Conservation (phyloP, 2,329 filamentous ascomycete genomes). For the Neoascochyta sp. region DNA sequence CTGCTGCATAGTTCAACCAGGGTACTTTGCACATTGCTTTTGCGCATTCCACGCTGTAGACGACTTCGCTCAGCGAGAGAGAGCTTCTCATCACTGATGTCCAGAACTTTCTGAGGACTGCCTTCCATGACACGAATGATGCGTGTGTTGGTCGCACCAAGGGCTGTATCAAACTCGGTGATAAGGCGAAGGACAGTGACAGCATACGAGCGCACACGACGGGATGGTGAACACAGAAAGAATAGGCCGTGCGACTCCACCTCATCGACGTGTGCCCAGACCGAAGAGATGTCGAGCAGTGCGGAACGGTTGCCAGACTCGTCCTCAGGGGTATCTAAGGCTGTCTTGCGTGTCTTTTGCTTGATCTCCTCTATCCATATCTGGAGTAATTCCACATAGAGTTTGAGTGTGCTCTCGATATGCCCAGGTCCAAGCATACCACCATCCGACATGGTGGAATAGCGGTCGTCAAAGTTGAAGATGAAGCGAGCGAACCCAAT, state of each 20-base stretch:
- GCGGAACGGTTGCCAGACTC: slow-evolving; percentile 68
- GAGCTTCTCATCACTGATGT: slow-evolving; percentile 86
- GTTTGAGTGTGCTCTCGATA: slow-evolving; percentile 85
- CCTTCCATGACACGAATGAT: slow-evolving; percentile 91
- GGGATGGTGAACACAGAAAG: slow-evolving; percentile 93
- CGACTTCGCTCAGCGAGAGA: slow-evolving; percentile 90
- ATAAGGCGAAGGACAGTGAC: slow-evolving; percentile 90
- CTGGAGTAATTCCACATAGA: slow-evolving; percentile 89
- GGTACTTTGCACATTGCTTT: slow-evolving; percentile 77
- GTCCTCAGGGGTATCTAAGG: slow-evolving; percentile 59
- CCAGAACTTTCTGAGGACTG: slow-evolving; percentile 82
- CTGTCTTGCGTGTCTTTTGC: slow-evolving; percentile 73
- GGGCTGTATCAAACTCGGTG: slow-evolving; percentile 85
- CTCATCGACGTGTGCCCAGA: slow-evolving; percentile 92
- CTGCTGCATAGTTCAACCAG: slow-evolving; percentile 93
- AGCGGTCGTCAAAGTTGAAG: slow-evolving; percentile 96
- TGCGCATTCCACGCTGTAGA: slow-evolving; percentile 83
- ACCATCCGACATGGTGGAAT: slow-evolving; percentile 96
- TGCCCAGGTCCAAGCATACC: slow-evolving; percentile 92
- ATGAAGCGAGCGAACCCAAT: slow-evolving; percentile 97
- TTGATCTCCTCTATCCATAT: slow-evolving; percentile 99
- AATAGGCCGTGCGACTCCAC: slow-evolving; percentile 95
- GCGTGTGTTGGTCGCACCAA: slow-evolving; percentile 75
- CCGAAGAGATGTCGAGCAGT: slow-evolving; percentile 78
- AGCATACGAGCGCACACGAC: slow-evolving; percentile 81